A percentile compares a stretch with the other conserved stretches of the same genome.
phyloP scores from a whole-genome alignment of 768 basidiomycete genomes.

The Mycena belliarum region DNA sequence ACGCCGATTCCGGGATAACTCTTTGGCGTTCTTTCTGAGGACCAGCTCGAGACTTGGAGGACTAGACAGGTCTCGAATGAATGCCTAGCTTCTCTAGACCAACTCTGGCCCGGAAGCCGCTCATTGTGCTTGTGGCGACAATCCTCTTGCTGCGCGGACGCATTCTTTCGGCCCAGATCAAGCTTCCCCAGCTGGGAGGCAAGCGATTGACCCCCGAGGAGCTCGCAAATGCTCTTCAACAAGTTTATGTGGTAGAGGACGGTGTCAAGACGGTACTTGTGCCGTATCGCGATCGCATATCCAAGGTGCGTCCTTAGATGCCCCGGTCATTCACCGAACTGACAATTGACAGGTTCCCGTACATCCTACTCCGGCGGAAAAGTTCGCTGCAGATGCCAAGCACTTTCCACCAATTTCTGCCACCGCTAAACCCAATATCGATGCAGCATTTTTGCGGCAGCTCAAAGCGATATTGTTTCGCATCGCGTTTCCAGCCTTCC shows the following conservation, averaged over 20 bases:
- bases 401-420: conserved; percentile 63
- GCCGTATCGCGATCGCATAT: conserved; percentile 61
- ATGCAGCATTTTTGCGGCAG: conserved; percentile 69
- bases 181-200: conserved; percentile 29
- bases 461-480: conserved; percentile 71
- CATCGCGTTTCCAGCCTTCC: conserved; percentile 65
- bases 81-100: conserved; percentile 11
- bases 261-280: conserved; percentile 68
- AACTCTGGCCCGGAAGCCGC: background rate
- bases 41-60: too few species aligned
- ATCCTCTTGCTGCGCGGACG: conserved; percentile 55
- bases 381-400: conserved; percentile 52
- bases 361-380: conserved; percentile 47
- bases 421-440: conserved; percentile 61
- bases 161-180: conserved; percentile 32
- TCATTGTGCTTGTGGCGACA: conserved; percentile 45
- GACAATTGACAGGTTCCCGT: conserved; percentile 38
- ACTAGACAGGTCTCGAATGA: background rate
- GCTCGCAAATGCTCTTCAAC: conserved; percentile 51
- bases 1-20: too few species aligned
- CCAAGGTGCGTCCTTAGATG: conserved; percentile 50
- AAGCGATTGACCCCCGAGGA: conserved; percentile 40
- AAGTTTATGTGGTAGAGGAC: conserved; percentile 63
- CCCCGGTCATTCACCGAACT: background rate
- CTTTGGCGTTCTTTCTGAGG: too few species aligned